Percentiles rank a stretch among this genome's conserved stretches.
These are phyloP conservation scores for Mycena latifolia DNA, from an alignment of 768 basidiomycete species.

Conservation along the genomic window DNA sequence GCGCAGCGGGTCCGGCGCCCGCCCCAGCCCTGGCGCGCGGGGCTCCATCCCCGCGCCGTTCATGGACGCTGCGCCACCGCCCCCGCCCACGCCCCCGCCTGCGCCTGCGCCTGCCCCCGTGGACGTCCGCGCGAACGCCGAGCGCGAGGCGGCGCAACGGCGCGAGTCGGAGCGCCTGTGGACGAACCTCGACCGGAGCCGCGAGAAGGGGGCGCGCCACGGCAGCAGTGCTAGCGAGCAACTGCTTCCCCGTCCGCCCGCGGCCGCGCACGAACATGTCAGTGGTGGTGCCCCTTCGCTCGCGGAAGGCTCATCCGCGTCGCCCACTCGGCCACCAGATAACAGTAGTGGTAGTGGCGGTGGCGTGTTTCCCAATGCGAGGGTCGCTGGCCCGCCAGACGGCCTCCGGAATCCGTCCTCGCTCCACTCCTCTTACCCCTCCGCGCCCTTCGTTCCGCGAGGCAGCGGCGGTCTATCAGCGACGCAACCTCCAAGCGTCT, in stretches of 20 bases:
- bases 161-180: slow-evolving; percentile 15
- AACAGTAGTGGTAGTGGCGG: too few relatives aligned
- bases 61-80: neutral
- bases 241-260: slow-evolving; percentile 8
- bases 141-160: slow-evolving; percentile 12
- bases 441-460: neutral
- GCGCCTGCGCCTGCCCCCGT: too few relatives aligned
- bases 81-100: neutral
- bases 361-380: neutral
- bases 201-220: slow-evolving; percentile 17
- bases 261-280: slow-evolving; percentile 25
- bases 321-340: slow-evolving; percentile 24
- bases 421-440: neutral
- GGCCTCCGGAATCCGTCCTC: neutral
- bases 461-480: slow-evolving; percentile 12
- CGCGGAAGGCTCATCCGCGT: slow-evolving; percentile 22
- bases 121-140: slow-evolving; percentile 8
- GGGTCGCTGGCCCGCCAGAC: slow-evolving; percentile 9
- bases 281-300: slow-evolving; percentile 16
- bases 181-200: neutral
- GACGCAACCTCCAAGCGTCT: neutral
- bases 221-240: slow-evolving; percentile 29
- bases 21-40: too few relatives aligned
- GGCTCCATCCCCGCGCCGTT: slow-evolving; percentile 10
- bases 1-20: slow-evolving; percentile 8